Evolutionary conservation across 345 rosid species (phyloP).

Genomic region (Theobroma cacao): DNA sequence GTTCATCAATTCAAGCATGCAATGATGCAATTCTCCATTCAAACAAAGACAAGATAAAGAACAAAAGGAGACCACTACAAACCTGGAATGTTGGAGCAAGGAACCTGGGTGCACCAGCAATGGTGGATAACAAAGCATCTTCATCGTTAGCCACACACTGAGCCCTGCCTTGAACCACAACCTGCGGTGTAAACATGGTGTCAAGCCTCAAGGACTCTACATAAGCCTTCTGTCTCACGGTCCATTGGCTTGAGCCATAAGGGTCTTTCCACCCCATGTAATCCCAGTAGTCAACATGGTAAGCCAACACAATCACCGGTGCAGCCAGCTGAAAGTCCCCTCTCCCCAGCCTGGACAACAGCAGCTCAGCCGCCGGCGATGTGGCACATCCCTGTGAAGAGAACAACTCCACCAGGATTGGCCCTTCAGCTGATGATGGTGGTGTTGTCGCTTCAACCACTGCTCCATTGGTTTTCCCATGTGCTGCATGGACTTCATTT

Average conservation of each 20-base stretch:
- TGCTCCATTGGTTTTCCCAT: not conserved
- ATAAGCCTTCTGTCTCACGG: constrained; percentile 87
- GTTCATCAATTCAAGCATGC: not conserved
- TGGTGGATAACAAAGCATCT: constrained; percentile 49
- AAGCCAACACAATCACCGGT: constrained; percentile 63
- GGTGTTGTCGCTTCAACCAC: constrained; percentile 12
- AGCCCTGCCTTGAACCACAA: constrained; percentile 66
- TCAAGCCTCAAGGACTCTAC: constrained; percentile 79
- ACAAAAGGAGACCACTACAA: not conserved
- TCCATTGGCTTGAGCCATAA: constrained; percentile 72
- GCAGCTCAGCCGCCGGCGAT: constrained; percentile 78
- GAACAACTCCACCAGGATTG: constrained; percentile 78
- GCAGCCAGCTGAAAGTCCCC: constrained; percentile 69
- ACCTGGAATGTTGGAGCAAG: constrained; percentile 66
- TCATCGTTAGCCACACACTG: constrained; percentile 69
- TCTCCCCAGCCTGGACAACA: constrained; percentile 81
- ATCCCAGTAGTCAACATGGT: constrained; percentile 93
- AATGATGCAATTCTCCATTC: not conserved
- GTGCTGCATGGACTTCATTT: constrained; percentile 2
- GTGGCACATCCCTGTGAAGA: constrained; percentile 86
- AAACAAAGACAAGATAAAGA: too few species aligned
- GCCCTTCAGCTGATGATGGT: constrained; percentile 38
- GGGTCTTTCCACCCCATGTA: constrained; percentile 97
- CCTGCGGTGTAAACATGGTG: constrained; percentile 87
- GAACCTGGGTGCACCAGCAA: constrained; percentile 59